Evolutionary conservation across 2,329 filamentous ascomycete species (phyloP).

Genomic region (Fusarium oligoseptatum): DNA sequence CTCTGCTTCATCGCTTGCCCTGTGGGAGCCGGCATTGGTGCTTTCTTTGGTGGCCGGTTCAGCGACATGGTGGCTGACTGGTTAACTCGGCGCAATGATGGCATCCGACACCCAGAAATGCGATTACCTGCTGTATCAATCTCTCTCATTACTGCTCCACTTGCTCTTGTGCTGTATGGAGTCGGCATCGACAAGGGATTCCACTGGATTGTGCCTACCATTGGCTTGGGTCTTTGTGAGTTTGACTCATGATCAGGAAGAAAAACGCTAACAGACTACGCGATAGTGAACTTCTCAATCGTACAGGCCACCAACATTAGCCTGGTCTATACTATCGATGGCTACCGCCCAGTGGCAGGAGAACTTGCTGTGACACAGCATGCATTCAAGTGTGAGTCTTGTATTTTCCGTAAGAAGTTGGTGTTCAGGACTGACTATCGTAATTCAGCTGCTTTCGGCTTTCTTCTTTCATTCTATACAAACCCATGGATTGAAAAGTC

Average conservation of each 20-base stretch:
- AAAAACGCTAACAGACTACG: constrained; percentile 51
- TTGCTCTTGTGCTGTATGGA: constrained; percentile 26
- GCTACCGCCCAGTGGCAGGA: constrained; percentile 34
- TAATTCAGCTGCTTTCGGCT: constrained; percentile 61
- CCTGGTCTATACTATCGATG: constrained; percentile 39
- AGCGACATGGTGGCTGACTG: constrained; percentile 53
- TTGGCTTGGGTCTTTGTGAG: constrained; percentile 54
- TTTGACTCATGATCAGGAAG: neutral
- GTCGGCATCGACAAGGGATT: constrained; percentile 33
- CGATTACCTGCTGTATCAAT: constrained; percentile 56
- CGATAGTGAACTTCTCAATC: constrained; percentile 33
- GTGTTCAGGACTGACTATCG: neutral
- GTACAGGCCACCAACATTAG: constrained; percentile 36
- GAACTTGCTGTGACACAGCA: constrained; percentile 45
- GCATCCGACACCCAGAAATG: constrained; percentile 57
- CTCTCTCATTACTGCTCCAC: constrained; percentile 18
- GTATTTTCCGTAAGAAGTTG: neutral
- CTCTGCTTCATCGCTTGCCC: constrained; percentile 62
- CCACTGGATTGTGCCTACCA: constrained; percentile 38
- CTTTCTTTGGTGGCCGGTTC: constrained; percentile 51
- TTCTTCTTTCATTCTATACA: constrained; percentile 69
- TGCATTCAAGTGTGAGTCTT: constrained; percentile 59
- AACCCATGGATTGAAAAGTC: constrained; percentile 64
- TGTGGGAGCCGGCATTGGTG: constrained; percentile 56
- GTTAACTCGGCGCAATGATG: constrained; percentile 51